A percentile compares a stretch with the other conserved stretches of the same genome.
Conservation (phyloP, 768 basidiomycete species). For the Boletus coccyginus region DNA sequence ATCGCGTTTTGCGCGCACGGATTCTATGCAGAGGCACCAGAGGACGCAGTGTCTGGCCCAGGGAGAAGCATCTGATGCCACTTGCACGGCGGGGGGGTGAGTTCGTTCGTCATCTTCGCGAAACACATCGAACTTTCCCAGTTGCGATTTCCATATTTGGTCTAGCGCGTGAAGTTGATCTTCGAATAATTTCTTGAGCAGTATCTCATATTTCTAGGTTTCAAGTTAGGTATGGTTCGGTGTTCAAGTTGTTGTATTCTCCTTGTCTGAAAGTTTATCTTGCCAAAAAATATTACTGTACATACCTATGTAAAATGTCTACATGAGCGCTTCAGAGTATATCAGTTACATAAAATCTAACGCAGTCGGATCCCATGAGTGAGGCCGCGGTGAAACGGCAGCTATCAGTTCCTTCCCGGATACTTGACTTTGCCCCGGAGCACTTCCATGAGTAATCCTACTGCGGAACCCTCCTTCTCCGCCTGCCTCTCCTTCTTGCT, state of each 20-base stretch:
- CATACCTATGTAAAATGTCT: background rate
- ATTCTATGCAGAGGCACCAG: slow-evolving; percentile 26
- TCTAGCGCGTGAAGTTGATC: background rate
- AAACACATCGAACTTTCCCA: background rate
- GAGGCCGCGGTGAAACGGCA: too few relatives aligned
- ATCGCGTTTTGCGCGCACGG: slow-evolving; percentile 21
- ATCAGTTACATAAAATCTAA: background rate
- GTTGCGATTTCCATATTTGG: background rate
- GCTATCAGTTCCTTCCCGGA: slow-evolving; percentile 15
- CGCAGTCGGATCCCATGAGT: background rate
- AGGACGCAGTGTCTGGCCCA: slow-evolving; percentile 5
- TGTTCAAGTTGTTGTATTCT: background rate
- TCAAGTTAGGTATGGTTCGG: background rate
- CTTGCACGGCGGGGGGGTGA: background rate
- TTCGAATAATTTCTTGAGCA: background rate
- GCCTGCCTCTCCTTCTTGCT: slow-evolving; percentile 17
- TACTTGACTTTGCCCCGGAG: slow-evolving; percentile 27
- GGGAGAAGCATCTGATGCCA: background rate
- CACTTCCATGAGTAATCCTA: slow-evolving; percentile 30
- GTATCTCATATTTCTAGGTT: background rate
- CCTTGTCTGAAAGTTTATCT: background rate
- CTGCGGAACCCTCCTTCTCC: slow-evolving; percentile 28
- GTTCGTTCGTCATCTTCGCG: background rate
- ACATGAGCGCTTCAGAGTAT: background rate
- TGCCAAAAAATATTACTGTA: background rate